Base-by-base conservation (phyloP, 1,139 yeast species). In the Blastobotrys niveus region DNA sequence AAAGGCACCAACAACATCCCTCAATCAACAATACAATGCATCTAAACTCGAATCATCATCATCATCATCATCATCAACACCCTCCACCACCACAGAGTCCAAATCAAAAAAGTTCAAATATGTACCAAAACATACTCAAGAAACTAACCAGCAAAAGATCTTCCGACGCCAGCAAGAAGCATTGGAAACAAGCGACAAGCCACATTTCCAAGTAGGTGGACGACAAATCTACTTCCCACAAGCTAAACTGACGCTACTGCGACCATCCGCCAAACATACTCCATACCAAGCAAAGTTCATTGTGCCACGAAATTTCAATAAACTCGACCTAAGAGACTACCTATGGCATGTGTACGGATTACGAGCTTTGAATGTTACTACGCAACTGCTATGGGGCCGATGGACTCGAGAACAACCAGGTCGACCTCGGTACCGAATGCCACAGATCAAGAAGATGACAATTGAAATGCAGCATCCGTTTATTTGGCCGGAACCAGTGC, bases 241-340 rank as follows among this genome's bases (percentile, higher is more conserved):
- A 53, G 96, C 94, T 2, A 73, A 93, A 52, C 71, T 89, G 34
- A 77, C 84, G 43, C 71, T 89, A 35, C 69, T 89, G 52, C 75
- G 95, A 61, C 95, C 96, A 38, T 84, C 84, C 59, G 96, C 97
- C 19, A 86, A 86, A 61, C 95, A 86, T 65, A 85, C 96, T 0
- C 97, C 97, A 42, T 87, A 82, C 66, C 96, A 88, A 65, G 96
- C 96, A 41, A 88, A 87, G 65, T 89, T 89, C 62, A 77, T 85
- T 54, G 96, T 89, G 26, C 96, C 97, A 20, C 79, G 86, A 60
- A 78, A 85, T 49, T 87, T 88, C 73, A 89, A 89, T 69, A 87
- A 87, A 65, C 72, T 88, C 68, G 96, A 88, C 61, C 73, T 89
- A 55, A 76, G 96, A 64, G 97, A 89, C 68, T 89, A 89, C 61